Base-by-base conservation (phyloP, 805 yeast genomes). In the Millerago galiae region DNA sequence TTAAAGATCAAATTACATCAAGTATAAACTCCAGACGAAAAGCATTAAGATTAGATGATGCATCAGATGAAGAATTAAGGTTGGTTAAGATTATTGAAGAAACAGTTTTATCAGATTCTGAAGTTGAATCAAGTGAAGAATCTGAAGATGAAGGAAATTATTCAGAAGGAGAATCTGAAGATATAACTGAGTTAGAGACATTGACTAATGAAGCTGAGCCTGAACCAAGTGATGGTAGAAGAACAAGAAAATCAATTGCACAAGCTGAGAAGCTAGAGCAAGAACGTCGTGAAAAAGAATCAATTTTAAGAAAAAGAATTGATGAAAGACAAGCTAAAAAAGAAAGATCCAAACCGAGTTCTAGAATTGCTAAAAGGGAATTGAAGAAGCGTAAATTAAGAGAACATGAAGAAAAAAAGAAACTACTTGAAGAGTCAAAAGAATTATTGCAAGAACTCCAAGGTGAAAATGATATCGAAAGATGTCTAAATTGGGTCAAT, bases 401-500 rank as follows among this genome's bases (percentile, higher is more conserved):
- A 38, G 67, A 63, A 37, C 66, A 63, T 31, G 56, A 55, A 38
- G 60, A 58, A 18, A 66, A 63, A 41, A 51, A 57, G 10, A 44
- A 46, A 17, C 43, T 47, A 8, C 38, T 59, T 13, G 59, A 52
- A 12, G 42, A 48, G 2, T 59, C 65, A 2, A 47, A 48, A 37
- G 52, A 51, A 21, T 54, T 57, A 29, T 50, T 75, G 42, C 57
- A 50, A 2, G 56, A 59, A 10, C 53, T 71, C 46, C 54, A 58
- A 36, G 56, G 61, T 12, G 69, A 71, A 17, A 63, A 71, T 41
- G 76, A 68, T 44, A 53, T 64, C 39, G 63, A 65, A 16, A 60
- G 80, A 40, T 76, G 78, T 27, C 54, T 70, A 3, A 77, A 75
- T 43, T 81, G 87, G 86, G 79, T 77, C 21, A 81, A 81, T 52